These are phyloP conservation scores for Puya raimondii DNA, from an alignment of 176 grass and related monocot genomes.

Conservation along the genomic window DNA sequence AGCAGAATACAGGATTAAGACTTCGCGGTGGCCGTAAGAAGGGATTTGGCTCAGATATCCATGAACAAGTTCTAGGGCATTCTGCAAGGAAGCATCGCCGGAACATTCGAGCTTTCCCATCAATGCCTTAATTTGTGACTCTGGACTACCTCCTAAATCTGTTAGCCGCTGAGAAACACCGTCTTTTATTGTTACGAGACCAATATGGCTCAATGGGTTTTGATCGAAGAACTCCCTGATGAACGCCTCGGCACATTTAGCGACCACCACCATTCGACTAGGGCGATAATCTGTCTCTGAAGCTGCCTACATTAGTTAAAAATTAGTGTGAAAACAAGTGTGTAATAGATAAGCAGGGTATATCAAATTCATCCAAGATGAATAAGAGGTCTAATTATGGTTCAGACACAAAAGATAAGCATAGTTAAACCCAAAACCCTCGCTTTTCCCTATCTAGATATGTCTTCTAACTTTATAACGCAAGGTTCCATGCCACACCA, in stretches of 20 bases:
- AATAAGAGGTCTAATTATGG: neutral
- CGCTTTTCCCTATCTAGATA: no score
- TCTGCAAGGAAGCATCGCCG: conserved; percentile 86
- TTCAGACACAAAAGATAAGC: no score
- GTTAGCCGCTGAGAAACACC: conserved; percentile 69
- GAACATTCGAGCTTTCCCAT: conserved; percentile 93
- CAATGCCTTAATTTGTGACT: conserved; percentile 82
- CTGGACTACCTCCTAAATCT: conserved; percentile 84
- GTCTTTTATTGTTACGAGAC: conserved; percentile 72
- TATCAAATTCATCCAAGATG: neutral
- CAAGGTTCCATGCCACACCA: no score
- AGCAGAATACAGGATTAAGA: conserved; percentile 76
- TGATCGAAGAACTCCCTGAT: conserved; percentile 98
- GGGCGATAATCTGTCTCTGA: conserved; percentile 90
- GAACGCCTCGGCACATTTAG: conserved; percentile 66
- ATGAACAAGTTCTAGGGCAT: conserved; percentile 77
- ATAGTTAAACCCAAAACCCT: no score
- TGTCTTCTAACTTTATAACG: no score
- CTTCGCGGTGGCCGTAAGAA: conserved; percentile 88
- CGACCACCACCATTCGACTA: conserved; percentile 80
- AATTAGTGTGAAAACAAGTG: neutral
- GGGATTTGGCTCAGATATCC: conserved; percentile 84
- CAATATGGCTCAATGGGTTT: conserved; percentile 92
- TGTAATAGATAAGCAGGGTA: neutral
- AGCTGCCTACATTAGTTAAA: conserved; percentile 52